Evolutionary conservation across 2,329 filamentous ascomycete species (phyloP).

Genomic region (Verticillium longisporum): DNA sequence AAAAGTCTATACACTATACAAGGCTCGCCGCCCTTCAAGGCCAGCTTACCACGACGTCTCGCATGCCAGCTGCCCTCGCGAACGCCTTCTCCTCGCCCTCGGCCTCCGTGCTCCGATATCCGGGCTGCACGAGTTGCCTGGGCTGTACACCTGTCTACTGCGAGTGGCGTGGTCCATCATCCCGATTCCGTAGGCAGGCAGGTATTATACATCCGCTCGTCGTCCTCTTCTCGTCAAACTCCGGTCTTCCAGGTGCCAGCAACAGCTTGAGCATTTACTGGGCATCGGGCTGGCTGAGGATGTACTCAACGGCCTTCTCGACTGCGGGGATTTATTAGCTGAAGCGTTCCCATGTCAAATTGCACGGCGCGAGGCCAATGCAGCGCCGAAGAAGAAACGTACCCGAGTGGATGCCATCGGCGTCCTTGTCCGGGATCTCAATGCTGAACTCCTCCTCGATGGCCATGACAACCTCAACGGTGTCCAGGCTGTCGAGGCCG

Average conservation of each 20-base stretch:
- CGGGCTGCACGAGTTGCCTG: background rate
- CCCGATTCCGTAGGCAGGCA: background rate
- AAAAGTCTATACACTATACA: conserved; percentile 30
- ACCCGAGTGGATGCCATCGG: conserved; percentile 90
- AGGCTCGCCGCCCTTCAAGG: conserved; percentile 8
- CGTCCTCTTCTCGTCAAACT: background rate
- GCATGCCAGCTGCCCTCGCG: background rate
- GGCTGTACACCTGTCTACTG: background rate
- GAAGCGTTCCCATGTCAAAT: background rate
- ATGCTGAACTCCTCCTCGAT: conserved; percentile 95
- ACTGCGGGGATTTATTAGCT: conserved; percentile 44
- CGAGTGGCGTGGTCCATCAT: background rate
- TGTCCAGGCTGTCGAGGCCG: conserved; percentile 93
- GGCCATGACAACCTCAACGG: conserved; percentile 99
- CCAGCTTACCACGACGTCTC: conserved; percentile 5
- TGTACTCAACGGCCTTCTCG: conserved; percentile 92
- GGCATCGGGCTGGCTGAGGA: conserved; percentile 87
- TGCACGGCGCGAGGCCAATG: background rate
- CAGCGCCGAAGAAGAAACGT: conserved; percentile 31
- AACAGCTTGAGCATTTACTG: conserved; percentile 37
- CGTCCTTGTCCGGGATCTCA: conserved; percentile 97
- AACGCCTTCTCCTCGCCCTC: background rate
- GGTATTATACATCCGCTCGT: background rate
- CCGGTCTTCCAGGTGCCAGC: background rate
- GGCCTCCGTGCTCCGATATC: background rate